Conservation (phyloP, 2,329 filamentous ascomycete species). For the Fusarium anthophilum region DNA sequence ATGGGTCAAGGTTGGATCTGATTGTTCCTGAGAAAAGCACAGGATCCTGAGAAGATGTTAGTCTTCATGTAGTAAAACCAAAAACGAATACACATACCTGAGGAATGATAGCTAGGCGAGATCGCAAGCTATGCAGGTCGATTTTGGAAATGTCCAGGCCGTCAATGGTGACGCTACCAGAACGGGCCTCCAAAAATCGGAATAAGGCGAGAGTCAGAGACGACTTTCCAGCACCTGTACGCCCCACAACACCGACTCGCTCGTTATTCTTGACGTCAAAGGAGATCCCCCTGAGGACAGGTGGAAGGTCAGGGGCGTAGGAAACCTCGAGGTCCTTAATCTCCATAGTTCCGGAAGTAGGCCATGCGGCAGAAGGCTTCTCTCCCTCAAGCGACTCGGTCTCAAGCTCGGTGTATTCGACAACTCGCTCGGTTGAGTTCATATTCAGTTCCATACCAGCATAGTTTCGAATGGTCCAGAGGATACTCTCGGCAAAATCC, state of each 20-base stretch:
- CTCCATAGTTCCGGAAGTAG: constrained; percentile 75
- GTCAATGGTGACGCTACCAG: constrained; percentile 75
- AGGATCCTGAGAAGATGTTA: constrained; percentile 65
- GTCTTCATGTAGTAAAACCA: not conserved
- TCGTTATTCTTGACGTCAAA: constrained; percentile 75
- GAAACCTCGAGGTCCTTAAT: constrained; percentile 76
- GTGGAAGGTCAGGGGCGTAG: constrained; percentile 76
- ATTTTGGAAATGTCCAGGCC: constrained; percentile 79
- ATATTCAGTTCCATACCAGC: constrained; percentile 79
- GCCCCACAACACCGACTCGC: constrained; percentile 78
- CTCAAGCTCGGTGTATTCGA: constrained; percentile 76
- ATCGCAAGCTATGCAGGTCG: constrained; percentile 74
- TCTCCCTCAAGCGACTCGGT: constrained; percentile 72
- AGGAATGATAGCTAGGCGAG: constrained; percentile 82
- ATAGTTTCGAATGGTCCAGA: constrained; percentile 74
- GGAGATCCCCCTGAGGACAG: constrained; percentile 74
- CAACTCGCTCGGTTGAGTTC: constrained; percentile 79
- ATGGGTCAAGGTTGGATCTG: constrained; percentile 80
- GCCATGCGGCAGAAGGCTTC: constrained; percentile 76
- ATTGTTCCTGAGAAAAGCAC: constrained; percentile 84
- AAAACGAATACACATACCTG: constrained; percentile 50
- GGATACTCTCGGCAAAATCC: constrained; percentile 71
- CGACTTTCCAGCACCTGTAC: constrained; percentile 82
- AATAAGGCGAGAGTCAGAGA: constrained; percentile 80
- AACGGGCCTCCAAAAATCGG: constrained; percentile 76